These are phyloP conservation scores for Trichoderma guizhouense DNA, from an alignment of 2,329 filamentous ascomycete species.

Conservation along the genomic window DNA sequence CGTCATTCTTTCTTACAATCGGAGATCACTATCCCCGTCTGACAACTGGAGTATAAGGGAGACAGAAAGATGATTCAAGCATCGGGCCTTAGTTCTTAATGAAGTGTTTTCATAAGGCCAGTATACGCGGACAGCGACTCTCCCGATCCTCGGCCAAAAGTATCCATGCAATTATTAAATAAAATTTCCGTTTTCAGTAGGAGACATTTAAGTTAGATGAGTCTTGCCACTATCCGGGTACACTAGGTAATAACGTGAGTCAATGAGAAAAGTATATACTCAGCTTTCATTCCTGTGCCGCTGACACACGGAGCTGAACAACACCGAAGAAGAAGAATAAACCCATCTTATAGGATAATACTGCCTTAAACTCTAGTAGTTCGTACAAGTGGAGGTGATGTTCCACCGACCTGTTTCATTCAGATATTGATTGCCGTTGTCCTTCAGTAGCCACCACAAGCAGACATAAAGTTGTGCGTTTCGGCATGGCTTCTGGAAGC, in stretches of 20 bases:
- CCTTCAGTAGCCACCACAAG: not conserved
- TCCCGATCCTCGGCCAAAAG: not conserved
- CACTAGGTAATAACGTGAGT: not conserved
- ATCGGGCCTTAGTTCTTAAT: no score
- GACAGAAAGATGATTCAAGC: no score
- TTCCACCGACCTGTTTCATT: not conserved
- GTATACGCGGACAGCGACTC: not conserved
- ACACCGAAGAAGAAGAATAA: not conserved
- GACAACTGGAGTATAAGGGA: no score
- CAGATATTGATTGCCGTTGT: not conserved
- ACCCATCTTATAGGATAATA: not conserved
- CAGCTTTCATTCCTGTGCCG: not conserved
- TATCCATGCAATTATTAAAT: no score
- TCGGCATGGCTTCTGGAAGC: not conserved
- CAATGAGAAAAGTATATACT: not conserved
- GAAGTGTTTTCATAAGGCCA: no score
- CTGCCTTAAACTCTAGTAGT: not conserved
- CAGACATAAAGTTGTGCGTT: not conserved
- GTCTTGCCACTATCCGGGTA: no score
- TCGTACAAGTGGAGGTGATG: not conserved
- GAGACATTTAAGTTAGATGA: no score
- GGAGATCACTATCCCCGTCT: no score
- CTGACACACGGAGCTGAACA: not conserved
- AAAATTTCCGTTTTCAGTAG: no score
- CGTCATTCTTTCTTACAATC: no score